Evolutionary conservation across 2,329 filamentous ascomycete genomes (phyloP), one percentile per base, ranked within the genome.

Genomic region (Ciborinia camelliae): DNA sequence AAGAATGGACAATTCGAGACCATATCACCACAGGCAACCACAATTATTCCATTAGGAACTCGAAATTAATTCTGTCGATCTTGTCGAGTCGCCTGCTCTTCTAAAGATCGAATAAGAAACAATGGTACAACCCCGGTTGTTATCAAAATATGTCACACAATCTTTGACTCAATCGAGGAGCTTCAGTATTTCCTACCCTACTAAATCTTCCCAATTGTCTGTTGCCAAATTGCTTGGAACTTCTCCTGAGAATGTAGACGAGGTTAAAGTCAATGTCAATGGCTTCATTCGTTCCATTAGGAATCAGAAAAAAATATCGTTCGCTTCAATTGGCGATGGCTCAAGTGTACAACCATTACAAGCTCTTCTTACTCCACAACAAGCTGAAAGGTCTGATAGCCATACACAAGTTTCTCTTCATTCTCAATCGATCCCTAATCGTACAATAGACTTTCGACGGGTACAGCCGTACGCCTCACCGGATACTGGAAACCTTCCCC

Each of bases 281-380:
- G 94, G 93, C 67, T 94, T 90, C 79, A 83, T 97, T 63, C 86
- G 91, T 68, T 94, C 91, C 4, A 88, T 97, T 66, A 85, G 94
- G 68, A 90, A 91, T 76, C 92, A 96, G 81, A 96, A 97, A 76
- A 84, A 84, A 28, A 82, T 90, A 66, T 88, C 90, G 6, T 98
- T 99, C 78, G 89, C 93, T 61, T 86, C 92, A 66, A 81, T 98
- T 61, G 89, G 89, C 14, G 95, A 99, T 80, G 95, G 95, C 52
- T 96, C 92, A 15, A 92, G 90, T 50, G 81, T 91, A 70, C 81
- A 88, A 67, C 82, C 91, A 35, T 77, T 98, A 63, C 95, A 99
- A 79, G 70, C 71, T 57, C 65, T 75, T 7, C 66, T 76, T 37
- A 72, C 68, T 53, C 71, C 70, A 32, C 66, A 68, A 60, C 71